These are phyloP conservation scores for Beauveria sp. DNA, from an alignment of 2,329 filamentous ascomycete genomes.

Conservation along the genomic window DNA sequence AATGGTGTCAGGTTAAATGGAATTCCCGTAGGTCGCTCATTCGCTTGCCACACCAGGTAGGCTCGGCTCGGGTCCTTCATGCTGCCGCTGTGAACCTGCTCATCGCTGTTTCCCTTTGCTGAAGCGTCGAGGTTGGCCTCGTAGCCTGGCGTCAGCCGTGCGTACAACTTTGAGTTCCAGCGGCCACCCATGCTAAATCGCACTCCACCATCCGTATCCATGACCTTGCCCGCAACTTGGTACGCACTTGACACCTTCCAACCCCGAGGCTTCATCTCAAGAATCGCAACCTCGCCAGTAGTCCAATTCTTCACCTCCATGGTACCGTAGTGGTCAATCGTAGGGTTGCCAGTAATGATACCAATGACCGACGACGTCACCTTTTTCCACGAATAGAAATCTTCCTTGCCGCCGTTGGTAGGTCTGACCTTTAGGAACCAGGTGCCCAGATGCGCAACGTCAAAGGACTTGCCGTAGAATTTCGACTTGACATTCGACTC, in stretches of 20 bases:
- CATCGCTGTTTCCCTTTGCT: slow-evolving; percentile 30
- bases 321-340: slow-evolving; percentile 93
- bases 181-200: slow-evolving; percentile 85
- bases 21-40: slow-evolving; percentile 71
- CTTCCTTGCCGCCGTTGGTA: slow-evolving; percentile 64
- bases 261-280: slow-evolving; percentile 92
- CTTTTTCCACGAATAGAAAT: slow-evolving; percentile 98
- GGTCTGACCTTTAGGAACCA: slow-evolving; percentile 91
- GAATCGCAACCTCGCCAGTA: slow-evolving; percentile 78
- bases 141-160: slow-evolving; percentile 83
- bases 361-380: slow-evolving; percentile 96
- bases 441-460: slow-evolving; percentile 91
- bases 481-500: slow-evolving; percentile 94
- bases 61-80: slow-evolving; percentile 64
- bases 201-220: slow-evolving; percentile 71
- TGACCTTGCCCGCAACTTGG: slow-evolving; percentile 77
- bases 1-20: slow-evolving; percentile 98
- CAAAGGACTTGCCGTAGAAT: slow-evolving; percentile 96
- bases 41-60: slow-evolving; percentile 88
- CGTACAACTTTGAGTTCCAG: slow-evolving; percentile 97
- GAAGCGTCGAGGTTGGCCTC: slow-evolving; percentile 64
- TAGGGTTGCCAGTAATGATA: slow-evolving; percentile 93
- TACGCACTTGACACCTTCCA: slow-evolving; percentile 94
- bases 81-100: slow-evolving; percentile 38
- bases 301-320: slow-evolving; percentile 99